phyloP scores from a whole-genome alignment of 495 filamentous ascomycete species.

The Aspergillus conjunctus region DNA sequence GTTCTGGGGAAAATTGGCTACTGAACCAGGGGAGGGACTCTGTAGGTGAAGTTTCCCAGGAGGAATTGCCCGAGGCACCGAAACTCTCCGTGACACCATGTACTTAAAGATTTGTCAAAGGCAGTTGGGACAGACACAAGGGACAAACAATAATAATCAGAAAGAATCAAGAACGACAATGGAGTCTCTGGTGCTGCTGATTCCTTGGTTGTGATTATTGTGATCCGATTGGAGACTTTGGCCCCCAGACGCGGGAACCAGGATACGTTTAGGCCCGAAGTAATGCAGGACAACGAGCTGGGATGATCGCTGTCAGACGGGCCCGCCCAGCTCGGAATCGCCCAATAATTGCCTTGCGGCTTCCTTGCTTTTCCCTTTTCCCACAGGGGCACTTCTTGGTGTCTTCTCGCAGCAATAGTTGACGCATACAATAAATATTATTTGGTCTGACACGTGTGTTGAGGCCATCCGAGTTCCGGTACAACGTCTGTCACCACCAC shows the following conservation, averaged over 20 bases:
- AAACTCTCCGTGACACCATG: not conserved
- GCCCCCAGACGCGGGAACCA: not conserved
- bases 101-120: not conserved
- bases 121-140: not conserved
- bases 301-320: constrained; percentile 14
- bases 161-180: too few species aligned
- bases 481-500: not conserved
- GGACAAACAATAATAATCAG: not conserved
- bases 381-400: not conserved
- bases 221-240: not conserved
- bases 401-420: constrained; percentile 1
- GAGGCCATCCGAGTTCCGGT: not conserved
- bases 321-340: not conserved
- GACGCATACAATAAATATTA: constrained; percentile 3
- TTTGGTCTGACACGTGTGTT: not conserved
- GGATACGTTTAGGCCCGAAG: not conserved
- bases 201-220: not conserved
- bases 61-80: not conserved
- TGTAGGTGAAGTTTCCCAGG: not conserved
- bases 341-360: not conserved
- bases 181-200: too few species aligned
- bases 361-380: not conserved
- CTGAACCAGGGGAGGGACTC: not conserved
- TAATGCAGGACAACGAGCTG: not conserved
- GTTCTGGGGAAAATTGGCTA: not conserved